These are phyloP conservation scores for Colletotrichum euphorbiae DNA, from an alignment of 2,329 filamentous ascomycete genomes.

Conservation along the genomic window DNA sequence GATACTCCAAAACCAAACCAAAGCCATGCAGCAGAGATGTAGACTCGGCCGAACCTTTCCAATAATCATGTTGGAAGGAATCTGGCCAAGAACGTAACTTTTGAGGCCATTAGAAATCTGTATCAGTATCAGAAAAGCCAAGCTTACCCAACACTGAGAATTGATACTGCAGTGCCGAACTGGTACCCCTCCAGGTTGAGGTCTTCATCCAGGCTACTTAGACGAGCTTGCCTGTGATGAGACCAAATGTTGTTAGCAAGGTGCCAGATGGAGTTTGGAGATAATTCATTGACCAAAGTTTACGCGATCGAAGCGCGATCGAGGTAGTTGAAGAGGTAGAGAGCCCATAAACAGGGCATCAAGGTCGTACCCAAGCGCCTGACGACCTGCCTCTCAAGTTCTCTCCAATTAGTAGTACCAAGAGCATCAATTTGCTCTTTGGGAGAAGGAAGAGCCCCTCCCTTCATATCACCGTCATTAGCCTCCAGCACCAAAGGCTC, in stretches of 20 bases:
- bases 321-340: slow-evolving; percentile 42
- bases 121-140: rapidly evolving
- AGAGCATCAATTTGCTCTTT: slow-evolving; percentile 42
- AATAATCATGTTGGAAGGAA: slow-evolving; percentile 42
- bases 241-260: rapidly evolving
- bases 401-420: slow-evolving; percentile 41
- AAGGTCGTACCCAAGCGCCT: slow-evolving; percentile 41
- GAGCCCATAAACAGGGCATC: slow-evolving; percentile 41
- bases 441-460: slow-evolving; percentile 16
- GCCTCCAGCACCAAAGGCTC: slow-evolving; percentile 22
- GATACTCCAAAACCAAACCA: slow-evolving; percentile 41
- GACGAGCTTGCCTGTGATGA: slow-evolving; percentile 40
- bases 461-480: slow-evolving; percentile 15
- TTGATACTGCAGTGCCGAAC: slow-evolving; percentile 44
- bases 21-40: slow-evolving; percentile 39
- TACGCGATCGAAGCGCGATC: slow-evolving; percentile 42
- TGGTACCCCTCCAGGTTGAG: slow-evolving; percentile 43
- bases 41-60: slow-evolving; percentile 39
- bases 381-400: slow-evolving; percentile 42
- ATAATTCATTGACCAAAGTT: background rate
- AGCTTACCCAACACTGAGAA: slow-evolving; percentile 43
- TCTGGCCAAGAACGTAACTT: slow-evolving; percentile 39
- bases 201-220: slow-evolving; percentile 43
- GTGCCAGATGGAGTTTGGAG: too few relatives aligned
- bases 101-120: rapidly evolving